A percentile compares a stretch with the other conserved stretches of the same genome.
These are phyloP conservation scores for Backusella psychrophila DNA, from an alignment of 192 early-diverging fungal genomes.

Conservation along the genomic window DNA sequence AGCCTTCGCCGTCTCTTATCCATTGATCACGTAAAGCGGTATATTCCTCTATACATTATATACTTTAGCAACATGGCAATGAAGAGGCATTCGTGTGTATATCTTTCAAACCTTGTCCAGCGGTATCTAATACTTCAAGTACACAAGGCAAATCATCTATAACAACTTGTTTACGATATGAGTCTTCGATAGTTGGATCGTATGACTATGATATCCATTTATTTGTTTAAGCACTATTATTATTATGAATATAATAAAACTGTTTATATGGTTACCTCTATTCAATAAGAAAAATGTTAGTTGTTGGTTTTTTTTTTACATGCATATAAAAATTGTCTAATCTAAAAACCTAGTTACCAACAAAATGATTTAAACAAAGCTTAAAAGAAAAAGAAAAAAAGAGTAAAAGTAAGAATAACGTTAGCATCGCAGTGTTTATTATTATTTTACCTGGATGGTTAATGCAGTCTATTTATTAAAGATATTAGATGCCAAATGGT, in stretches of 20 bases:
- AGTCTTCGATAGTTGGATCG: constrained; percentile 98
- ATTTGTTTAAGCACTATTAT: neutral
- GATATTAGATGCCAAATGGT: neutral
- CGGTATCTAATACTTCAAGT: constrained; percentile 95
- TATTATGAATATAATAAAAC: constrained; percentile 7
- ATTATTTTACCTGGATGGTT: constrained; percentile 33
- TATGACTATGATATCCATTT: constrained; percentile 63
- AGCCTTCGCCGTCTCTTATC: constrained; percentile 78
- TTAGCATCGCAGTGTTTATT: neutral
- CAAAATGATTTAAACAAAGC: constrained; percentile 45
- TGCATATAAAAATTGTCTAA: neutral
- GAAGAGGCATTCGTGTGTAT: neutral
- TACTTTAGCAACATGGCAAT: neutral
- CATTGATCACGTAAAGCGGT: constrained; percentile 77
- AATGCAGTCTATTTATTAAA: constrained; percentile 33
- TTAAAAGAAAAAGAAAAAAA: neutral
- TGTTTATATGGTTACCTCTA: constrained; percentile 16
- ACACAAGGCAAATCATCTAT: constrained; percentile 96
- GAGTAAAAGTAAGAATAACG: constrained; percentile 8
- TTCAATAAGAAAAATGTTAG: neutral
- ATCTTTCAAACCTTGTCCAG: constrained; percentile 63
- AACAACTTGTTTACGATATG: constrained; percentile 95
- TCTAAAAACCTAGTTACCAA: constrained; percentile 27
- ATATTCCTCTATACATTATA: constrained; percentile 55
- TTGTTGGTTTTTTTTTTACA: neutral